Percentiles rank a stretch among this genome's conserved stretches.
Conservation (phyloP, 768 basidiomycete species). For the Phanerodontia chrysosporium region DNA sequence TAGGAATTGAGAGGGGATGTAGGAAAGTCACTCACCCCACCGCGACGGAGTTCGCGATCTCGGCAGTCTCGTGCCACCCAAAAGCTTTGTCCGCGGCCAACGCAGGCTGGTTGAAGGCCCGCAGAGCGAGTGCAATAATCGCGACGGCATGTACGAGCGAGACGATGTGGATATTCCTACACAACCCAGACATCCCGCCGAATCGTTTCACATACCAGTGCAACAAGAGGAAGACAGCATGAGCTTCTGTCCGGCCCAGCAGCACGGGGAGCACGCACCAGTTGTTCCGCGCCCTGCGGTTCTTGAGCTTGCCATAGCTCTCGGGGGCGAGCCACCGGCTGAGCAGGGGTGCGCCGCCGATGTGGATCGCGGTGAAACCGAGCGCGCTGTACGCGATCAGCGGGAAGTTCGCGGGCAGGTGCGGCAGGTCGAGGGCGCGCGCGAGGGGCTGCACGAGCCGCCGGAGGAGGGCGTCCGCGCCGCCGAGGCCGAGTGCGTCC, state of each 20-base stretch:
- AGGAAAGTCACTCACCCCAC: slow-evolving; percentile 46
- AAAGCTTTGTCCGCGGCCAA: slow-evolving; percentile 63
- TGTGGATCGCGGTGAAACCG: slow-evolving; percentile 55
- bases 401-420: slow-evolving; percentile 52
- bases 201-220: not conserved
- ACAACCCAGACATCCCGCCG: not conserved
- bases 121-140: slow-evolving; percentile 60
- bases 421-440: slow-evolving; percentile 42
- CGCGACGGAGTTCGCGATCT: slow-evolving; percentile 62
- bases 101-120: slow-evolving; percentile 43
- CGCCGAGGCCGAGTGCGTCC: slow-evolving; percentile 15
- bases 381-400: slow-evolving; percentile 50
- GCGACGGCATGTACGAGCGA: slow-evolving; percentile 72
- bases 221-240: not conserved
- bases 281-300: slow-evolving; percentile 47
- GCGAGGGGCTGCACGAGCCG: slow-evolving; percentile 18
- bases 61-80: slow-evolving; percentile 63
- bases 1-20: not conserved
- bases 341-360: slow-evolving; percentile 51
- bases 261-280: slow-evolving; percentile 42
- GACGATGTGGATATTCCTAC: slow-evolving; percentile 65
- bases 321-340: slow-evolving; percentile 44
- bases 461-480: slow-evolving; percentile 15
- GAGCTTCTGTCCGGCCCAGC: too few species aligned
- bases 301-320: slow-evolving; percentile 43